phyloP scores from a whole-genome alignment of 257 asterid genomes.

The Lithospermum erythrorhizon region DNA sequence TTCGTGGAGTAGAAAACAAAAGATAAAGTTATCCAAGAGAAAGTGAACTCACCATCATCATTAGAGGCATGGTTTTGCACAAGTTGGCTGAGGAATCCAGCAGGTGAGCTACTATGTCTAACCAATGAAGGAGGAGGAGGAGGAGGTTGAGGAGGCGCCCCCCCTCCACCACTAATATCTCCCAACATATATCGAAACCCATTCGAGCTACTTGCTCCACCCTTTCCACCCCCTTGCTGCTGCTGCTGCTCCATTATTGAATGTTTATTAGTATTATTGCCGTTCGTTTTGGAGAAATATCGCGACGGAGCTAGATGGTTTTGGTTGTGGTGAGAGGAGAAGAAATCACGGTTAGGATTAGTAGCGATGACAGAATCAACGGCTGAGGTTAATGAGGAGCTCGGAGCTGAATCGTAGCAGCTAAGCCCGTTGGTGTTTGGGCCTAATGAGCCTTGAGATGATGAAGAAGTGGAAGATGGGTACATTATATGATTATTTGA shows the following conservation, averaged over 20 bases:
- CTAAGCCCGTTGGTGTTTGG: conserved; percentile 24
- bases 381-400: conserved; percentile 41
- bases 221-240: conserved; percentile 1
- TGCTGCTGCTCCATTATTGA: conserved; percentile 11
- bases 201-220: conserved; percentile 20
- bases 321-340: not conserved
- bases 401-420: conserved; percentile 73
- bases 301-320: not conserved
- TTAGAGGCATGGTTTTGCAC: conserved; percentile 34
- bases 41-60: conserved; percentile 37
- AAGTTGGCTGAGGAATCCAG: conserved; percentile 64
- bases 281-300: no score
- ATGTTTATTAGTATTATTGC: not conserved
- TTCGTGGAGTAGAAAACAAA: not conserved
- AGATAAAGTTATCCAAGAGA: not conserved
- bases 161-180: conserved; percentile 15
- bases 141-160: conserved; percentile 19
- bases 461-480: conserved; percentile 50
- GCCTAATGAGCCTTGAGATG: conserved; percentile 33
- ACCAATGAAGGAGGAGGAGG: conserved; percentile 33
- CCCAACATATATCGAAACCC: conserved; percentile 11
- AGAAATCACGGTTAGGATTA: conserved; percentile 3
- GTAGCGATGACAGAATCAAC: conserved; percentile 40
- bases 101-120: conserved; percentile 73
- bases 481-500: not conserved